Evolutionary conservation across 371 early-diverging fungal genomes (phyloP).

Genomic region (Mortierella sp.): DNA sequence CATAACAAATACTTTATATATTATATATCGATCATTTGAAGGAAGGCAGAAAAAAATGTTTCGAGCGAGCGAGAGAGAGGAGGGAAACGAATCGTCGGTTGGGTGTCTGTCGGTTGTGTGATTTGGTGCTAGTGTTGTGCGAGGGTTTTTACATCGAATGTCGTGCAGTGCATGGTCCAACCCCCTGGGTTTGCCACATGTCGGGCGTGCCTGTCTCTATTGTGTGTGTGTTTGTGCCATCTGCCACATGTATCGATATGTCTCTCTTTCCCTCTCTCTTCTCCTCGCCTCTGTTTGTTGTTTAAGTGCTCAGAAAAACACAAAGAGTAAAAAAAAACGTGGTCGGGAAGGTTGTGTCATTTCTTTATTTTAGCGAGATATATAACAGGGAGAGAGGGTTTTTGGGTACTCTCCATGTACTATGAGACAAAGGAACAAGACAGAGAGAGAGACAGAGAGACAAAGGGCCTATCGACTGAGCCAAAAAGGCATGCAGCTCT

Average conservation of each 20-base stretch:
- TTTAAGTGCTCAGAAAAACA: constrained; percentile 14
- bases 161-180: constrained; percentile 27
- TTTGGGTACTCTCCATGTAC: too few relatives aligned
- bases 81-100: background rate
- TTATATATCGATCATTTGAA: too few relatives aligned
- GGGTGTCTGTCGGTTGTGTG: background rate
- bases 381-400: background rate
- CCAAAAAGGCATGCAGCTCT: too few relatives aligned
- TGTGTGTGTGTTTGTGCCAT: constrained; percentile 5
- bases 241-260: constrained; percentile 8
- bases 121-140: constrained; percentile 3
- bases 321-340: constrained; percentile 32
- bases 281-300: constrained; percentile 1
- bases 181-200: constrained; percentile 26
- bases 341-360: constrained; percentile 15
- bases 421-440: too few relatives aligned
- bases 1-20: too few relatives aligned
- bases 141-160: constrained; percentile 3
- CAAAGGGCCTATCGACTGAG: too few relatives aligned
- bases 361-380: background rate
- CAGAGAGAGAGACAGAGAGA: background rate
- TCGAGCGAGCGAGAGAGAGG: background rate
- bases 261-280: constrained; percentile 1
- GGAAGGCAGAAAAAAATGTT: constrained; percentile 1
- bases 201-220: constrained; percentile 24